phyloP scores from a whole-genome alignment of 768 basidiomycete species.

The Tricholoma hemisulphureum region DNA sequence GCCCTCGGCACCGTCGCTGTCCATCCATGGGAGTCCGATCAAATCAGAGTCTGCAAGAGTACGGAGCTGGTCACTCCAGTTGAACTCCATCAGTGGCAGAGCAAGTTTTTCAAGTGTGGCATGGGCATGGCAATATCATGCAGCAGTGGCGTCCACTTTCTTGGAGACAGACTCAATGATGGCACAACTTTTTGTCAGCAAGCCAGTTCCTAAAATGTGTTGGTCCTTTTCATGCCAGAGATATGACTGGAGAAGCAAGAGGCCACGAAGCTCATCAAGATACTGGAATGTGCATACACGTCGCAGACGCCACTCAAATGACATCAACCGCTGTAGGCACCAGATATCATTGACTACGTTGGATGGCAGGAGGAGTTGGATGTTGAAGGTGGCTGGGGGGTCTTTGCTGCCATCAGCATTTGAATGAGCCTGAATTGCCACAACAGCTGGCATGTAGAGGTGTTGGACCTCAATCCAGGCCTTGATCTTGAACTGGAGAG shows the following conservation, averaged over 20 bases:
- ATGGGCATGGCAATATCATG: too few species aligned
- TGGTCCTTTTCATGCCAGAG: neutral
- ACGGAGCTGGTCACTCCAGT: too few species aligned
- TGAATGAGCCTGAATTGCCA: too few species aligned
- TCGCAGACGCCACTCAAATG: neutral
- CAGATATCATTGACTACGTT: slow-evolving; percentile 22
- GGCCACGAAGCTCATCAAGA: neutral
- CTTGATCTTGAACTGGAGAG: slow-evolving; percentile 21
- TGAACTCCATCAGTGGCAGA: too few species aligned
- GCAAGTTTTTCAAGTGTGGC: too few species aligned
- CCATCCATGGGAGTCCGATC: too few species aligned
- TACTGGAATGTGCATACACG: neutral
- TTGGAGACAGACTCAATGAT: neutral
- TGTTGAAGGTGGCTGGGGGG: slow-evolving; percentile 13
- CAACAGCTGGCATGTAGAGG: slow-evolving; percentile 25
- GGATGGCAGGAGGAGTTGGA: too few species aligned
- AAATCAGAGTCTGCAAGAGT: too few species aligned
- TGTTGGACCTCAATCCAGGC: slow-evolving; percentile 26
- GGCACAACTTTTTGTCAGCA: neutral
- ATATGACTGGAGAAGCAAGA: neutral
- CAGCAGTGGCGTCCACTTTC: neutral
- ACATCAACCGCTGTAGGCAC: neutral
- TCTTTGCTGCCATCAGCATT: too few species aligned
- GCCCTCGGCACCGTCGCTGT: too few species aligned
- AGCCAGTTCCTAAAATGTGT: neutral